Conservation (phyloP, 2,329 filamentous ascomycete genomes). For the Pestalotiopsis fici region DNA sequence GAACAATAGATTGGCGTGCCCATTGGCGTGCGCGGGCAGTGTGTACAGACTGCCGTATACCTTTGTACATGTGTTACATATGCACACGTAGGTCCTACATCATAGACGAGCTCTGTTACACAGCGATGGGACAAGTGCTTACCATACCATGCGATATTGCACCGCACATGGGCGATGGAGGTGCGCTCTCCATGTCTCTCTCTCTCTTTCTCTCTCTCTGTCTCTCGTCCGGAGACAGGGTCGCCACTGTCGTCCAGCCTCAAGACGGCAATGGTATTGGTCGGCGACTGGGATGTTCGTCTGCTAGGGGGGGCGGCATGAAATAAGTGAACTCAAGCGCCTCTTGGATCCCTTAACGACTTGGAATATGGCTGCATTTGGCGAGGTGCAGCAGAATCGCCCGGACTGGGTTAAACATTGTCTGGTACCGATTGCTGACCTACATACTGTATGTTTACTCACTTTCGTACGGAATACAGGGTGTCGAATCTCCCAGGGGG, state of each 20-base stretch:
- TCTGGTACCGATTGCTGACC: neutral
- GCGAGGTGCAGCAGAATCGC: slow-evolving; percentile 1
- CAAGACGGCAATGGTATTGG: neutral
- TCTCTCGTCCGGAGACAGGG: neutral
- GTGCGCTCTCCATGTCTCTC: neutral
- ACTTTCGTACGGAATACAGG: neutral
- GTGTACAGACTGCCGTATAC: neutral
- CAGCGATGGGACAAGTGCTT: neutral
- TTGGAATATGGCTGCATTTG: slow-evolving; percentile 4
- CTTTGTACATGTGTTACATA: neutral
- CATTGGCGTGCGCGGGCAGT: too few species aligned
- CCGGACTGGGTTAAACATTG: neutral
- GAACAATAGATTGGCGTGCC: too few species aligned
- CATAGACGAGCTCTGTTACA: neutral
- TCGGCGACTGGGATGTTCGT: neutral
- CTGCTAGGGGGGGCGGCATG: neutral
- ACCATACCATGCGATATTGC: neutral
- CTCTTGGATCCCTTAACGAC: neutral
- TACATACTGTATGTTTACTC: too few species aligned
- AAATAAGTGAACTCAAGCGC: neutral
- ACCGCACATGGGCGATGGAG: neutral
- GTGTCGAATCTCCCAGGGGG: neutral
- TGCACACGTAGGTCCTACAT: neutral
- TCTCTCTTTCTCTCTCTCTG: neutral
- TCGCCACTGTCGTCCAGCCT: neutral